A percentile compares a stretch with the other conserved stretches of the same genome.
Conservation (phyloP, 768 basidiomycete genomes). For the Panaeolus cyanescens region DNA sequence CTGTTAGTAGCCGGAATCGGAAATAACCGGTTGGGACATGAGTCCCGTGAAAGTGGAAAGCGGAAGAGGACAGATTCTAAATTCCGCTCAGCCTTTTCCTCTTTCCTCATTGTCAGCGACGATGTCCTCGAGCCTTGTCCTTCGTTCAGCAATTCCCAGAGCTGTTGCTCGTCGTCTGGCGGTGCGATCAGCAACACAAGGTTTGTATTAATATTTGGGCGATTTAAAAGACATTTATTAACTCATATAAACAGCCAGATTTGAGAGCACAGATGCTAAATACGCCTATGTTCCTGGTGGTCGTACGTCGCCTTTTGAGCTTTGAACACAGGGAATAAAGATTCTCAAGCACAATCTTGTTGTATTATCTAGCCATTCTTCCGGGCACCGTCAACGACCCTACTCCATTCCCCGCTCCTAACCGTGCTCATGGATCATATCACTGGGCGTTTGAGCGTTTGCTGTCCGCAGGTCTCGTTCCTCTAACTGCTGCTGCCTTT, state of each 20-base stretch:
- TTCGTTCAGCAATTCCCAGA: conserved; percentile 50
- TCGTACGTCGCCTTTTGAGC: conserved; percentile 45
- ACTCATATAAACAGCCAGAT: conserved; percentile 35
- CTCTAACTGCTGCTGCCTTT: conserved; percentile 85
- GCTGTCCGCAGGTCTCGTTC: conserved; percentile 84
- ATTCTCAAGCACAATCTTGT: background rate
- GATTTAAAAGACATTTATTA: conserved; percentile 7
- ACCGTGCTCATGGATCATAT: conserved; percentile 84
- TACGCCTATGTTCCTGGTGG: conserved; percentile 65
- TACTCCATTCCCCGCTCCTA: conserved; percentile 83
- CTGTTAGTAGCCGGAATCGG: conserved; percentile 14
- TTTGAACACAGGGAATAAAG: background rate
- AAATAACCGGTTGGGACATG: conserved; percentile 15
- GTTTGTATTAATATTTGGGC: conserved; percentile 26
- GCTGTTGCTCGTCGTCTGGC: conserved; percentile 44
- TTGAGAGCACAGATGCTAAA: conserved; percentile 32
- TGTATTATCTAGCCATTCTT: conserved; percentile 64
- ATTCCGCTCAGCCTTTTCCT: conserved; percentile 1
- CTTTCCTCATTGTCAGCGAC: conserved; percentile 18
- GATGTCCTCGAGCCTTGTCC: conserved; percentile 53
- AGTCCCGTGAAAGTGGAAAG: conserved; percentile 14
- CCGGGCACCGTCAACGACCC: conserved; percentile 96
- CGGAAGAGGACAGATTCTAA: conserved; percentile 1
- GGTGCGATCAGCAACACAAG: conserved; percentile 40
- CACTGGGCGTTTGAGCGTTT: conserved; percentile 94